These are phyloP conservation scores for Pythium vanterpoolii DNA, from an alignment of 352 stramenopile species.

Conservation along the genomic window DNA sequence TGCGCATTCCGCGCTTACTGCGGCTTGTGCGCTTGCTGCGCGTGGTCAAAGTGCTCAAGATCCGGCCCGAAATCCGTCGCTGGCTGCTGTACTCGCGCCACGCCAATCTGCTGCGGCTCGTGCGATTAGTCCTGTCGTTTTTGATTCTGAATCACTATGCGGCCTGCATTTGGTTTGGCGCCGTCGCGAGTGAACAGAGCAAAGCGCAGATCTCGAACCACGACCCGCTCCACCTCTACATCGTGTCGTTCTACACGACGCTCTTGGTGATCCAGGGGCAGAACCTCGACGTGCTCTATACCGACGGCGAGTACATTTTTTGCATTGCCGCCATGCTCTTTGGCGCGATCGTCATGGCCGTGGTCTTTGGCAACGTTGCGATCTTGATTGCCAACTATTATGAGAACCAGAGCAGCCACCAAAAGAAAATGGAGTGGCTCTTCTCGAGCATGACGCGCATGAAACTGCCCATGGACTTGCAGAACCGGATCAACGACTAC, in stretches of 20 bases:
- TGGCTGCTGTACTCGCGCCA: conserved; percentile 83
- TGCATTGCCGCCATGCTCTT: conserved; percentile 67
- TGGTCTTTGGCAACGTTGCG: conserved; percentile 85
- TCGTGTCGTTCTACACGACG: conserved; percentile 63
- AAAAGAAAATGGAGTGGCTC: conserved; percentile 88
- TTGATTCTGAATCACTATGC: conserved; percentile 77
- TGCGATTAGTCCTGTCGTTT: conserved; percentile 63
- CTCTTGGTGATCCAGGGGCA: conserved; percentile 80
- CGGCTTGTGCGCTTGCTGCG: conserved; percentile 65
- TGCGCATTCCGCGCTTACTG: conserved; percentile 64
- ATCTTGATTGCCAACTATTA: conserved; percentile 87
- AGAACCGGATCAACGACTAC: conserved; percentile 84
- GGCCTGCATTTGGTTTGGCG: conserved; percentile 74
- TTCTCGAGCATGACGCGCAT: conserved; percentile 82
- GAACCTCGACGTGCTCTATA: conserved; percentile 56
- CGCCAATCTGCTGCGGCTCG: conserved; percentile 65
- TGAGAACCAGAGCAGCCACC: conserved; percentile 75
- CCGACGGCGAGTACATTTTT: conserved; percentile 73
- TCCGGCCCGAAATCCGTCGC: conserved; percentile 65
- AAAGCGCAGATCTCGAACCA: conserved; percentile 35
- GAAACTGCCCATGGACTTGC: conserved; percentile 70
- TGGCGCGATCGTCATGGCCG: conserved; percentile 74
- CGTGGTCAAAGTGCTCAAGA: conserved; percentile 68
- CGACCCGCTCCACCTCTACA: conserved; percentile 40
- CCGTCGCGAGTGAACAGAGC: conserved; percentile 49